phyloP scores from a whole-genome alignment of 139 green algal species.

The Volvox africanus region DNA sequence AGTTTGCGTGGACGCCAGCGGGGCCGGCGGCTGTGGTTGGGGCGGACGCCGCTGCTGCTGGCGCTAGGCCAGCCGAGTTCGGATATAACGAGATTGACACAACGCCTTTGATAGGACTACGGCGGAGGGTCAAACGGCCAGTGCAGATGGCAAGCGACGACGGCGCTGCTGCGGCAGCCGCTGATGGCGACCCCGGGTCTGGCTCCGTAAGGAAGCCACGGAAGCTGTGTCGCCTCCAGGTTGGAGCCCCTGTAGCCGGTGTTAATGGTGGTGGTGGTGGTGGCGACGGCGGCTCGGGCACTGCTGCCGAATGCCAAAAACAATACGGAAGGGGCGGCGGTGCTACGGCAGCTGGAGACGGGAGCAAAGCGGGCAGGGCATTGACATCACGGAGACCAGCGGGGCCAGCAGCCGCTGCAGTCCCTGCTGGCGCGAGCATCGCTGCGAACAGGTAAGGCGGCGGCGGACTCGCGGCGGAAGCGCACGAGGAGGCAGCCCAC shows the following conservation, averaged over 20 bases:
- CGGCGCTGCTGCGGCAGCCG: not conserved
- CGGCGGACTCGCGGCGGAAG: too few species aligned
- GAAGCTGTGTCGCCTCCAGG: slow-evolving; percentile 26
- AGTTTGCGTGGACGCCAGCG: not conserved
- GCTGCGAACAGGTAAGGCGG: not conserved
- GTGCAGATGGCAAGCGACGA: not conserved
- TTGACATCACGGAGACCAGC: not conserved
- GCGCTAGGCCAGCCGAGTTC: not conserved
- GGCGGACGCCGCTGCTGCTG: not conserved
- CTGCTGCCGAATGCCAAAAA: too few species aligned
- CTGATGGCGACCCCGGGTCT: not conserved
- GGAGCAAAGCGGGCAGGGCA: not conserved
- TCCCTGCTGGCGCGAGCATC: not conserved
- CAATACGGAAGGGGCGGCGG: too few species aligned
- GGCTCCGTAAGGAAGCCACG: not conserved
- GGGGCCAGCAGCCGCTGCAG: not conserved
- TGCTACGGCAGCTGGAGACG: too few species aligned
- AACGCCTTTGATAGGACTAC: not conserved
- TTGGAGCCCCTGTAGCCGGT: not conserved
- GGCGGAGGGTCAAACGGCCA: not conserved
- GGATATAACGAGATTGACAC: not conserved
- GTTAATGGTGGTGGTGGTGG: not conserved
- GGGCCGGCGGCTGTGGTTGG: not conserved
- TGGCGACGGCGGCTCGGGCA: not conserved
- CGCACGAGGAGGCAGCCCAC: too few species aligned